Conservation (phyloP, 2,329 filamentous ascomycete genomes). For the Aspergillus sergii region DNA sequence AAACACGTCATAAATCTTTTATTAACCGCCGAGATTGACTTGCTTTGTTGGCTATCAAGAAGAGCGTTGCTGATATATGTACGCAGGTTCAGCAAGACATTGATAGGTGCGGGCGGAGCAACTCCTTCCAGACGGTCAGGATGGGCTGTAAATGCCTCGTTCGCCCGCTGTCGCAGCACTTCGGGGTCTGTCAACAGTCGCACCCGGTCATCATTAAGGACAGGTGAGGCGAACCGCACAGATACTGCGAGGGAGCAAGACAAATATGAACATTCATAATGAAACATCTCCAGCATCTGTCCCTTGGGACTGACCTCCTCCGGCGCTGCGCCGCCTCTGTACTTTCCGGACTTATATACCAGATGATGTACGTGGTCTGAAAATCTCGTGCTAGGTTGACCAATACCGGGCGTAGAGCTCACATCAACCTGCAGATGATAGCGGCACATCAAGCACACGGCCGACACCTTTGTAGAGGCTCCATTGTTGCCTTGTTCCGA, state of each 20-base stretch:
- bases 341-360: slow-evolving; percentile 42
- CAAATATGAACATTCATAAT: slow-evolving; percentile 62
- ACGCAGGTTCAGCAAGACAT: slow-evolving; percentile 59
- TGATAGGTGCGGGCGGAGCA: slow-evolving; percentile 53
- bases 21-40: slow-evolving; percentile 61
- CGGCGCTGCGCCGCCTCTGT: slow-evolving; percentile 25
- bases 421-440: slow-evolving; percentile 63
- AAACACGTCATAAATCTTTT: slow-evolving; percentile 67
- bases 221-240: slow-evolving; percentile 56
- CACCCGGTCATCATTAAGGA: slow-evolving; percentile 53
- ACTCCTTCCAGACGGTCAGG: slow-evolving; percentile 59
- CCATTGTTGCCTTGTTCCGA: slow-evolving; percentile 44
- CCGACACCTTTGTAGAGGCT: slow-evolving; percentile 59
- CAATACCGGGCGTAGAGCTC: slow-evolving; percentile 50
- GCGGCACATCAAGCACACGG: slow-evolving; percentile 64
- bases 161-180: slow-evolving; percentile 56
- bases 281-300: slow-evolving; percentile 47
- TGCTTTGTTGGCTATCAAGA: slow-evolving; percentile 52
- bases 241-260: slow-evolving; percentile 58
- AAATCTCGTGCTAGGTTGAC: slow-evolving; percentile 49
- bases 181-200: slow-evolving; percentile 57
- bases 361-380: slow-evolving; percentile 66
- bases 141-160: slow-evolving; percentile 53
- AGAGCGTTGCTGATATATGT: slow-evolving; percentile 64
- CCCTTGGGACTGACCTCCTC: slow-evolving; percentile 32